Conservation (phyloP, 1,139 yeast species). For the Fermentozyma sake region DNA sequence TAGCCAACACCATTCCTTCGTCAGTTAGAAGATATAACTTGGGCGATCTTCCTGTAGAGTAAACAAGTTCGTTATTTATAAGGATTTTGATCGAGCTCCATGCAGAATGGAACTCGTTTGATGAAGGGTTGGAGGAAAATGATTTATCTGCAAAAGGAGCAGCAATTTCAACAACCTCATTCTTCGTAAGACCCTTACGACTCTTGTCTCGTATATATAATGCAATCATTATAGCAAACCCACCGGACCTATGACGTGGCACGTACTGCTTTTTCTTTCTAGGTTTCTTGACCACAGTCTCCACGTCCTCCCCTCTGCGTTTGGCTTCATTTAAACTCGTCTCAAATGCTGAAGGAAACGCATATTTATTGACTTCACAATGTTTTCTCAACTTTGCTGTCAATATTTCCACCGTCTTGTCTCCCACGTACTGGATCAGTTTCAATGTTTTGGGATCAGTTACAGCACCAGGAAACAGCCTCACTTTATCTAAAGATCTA, state of each 20-base stretch:
- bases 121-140: slow-evolving; percentile 58
- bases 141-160: slow-evolving; percentile 61
- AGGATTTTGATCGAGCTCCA: slow-evolving; percentile 74
- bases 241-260: slow-evolving; percentile 79
- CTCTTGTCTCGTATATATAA: slow-evolving; percentile 50
- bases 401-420: slow-evolving; percentile 50
- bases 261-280: slow-evolving; percentile 47
- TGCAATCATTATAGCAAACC: slow-evolving; percentile 75
- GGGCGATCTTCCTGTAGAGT: slow-evolving; percentile 53
- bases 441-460: slow-evolving; percentile 47
- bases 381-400: slow-evolving; percentile 36
- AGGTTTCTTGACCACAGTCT: slow-evolving; percentile 8
- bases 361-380: slow-evolving; percentile 41
- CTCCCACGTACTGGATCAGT: slow-evolving; percentile 56
- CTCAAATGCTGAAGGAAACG: slow-evolving; percentile 36
- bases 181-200: slow-evolving; percentile 53
- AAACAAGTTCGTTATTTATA: slow-evolving; percentile 58
- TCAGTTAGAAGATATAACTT: slow-evolving; percentile 62
- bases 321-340: slow-evolving; percentile 5
- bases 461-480: slow-evolving; percentile 37
- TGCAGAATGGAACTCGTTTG: slow-evolving; percentile 66
- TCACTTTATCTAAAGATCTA: slow-evolving; percentile 46
- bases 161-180: slow-evolving; percentile 55
- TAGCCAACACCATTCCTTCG: slow-evolving; percentile 66
- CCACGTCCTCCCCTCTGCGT: not conserved